Base-by-base conservation (phyloP, 148 eudicot species). In the Pharnaceum exiguum region DNA sequence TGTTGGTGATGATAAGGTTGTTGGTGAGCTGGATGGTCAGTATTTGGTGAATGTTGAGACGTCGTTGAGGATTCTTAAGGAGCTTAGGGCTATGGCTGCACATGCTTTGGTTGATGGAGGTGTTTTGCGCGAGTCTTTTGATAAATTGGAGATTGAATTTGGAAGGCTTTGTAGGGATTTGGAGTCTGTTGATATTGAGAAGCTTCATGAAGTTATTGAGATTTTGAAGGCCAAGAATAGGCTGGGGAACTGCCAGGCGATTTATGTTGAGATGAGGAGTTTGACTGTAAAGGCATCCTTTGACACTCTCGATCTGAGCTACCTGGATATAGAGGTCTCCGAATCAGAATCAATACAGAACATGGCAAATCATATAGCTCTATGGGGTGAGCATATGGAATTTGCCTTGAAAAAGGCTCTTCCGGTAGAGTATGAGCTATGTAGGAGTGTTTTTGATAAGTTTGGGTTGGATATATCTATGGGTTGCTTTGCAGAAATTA, bases 371-470 rank as follows among this genome's bases (percentile, higher is more conserved):
- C 49, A 67, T 48, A 67, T 85, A 29, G 74, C 62, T 26, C 67
- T 61, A 57, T 82, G 93, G 93, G 71, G 67, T 15, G 71, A 27
- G 37, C 73, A 82, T 73, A 55, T 85, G 71, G 80, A 72, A 65
- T 72, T 69, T 51, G 62, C 65, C 17, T 65, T 82, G 35, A 77
- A 60, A 74, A 32, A 73, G 21, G 29, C 81, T 31, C 42, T 79
- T 10, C 75, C 55, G 25, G 19, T 23, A 1, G 93, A 85, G 61
- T 69, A 70, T 57, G 71, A 44, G 33, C 74, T 82, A 5, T 74
- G 82, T 59, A 48, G 37, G 44, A 51, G 58, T 5, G 61, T 85
- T 13, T 76, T 74, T 35, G 24, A 57, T 35, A 62, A 71, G 11
- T 25, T 39, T 22, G 77, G 59, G 16, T 33, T 42, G 7, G 71